Evolutionary conservation across 2,329 filamentous ascomycete species (phyloP).

Genomic region (Tolypocladium amazonense): DNA sequence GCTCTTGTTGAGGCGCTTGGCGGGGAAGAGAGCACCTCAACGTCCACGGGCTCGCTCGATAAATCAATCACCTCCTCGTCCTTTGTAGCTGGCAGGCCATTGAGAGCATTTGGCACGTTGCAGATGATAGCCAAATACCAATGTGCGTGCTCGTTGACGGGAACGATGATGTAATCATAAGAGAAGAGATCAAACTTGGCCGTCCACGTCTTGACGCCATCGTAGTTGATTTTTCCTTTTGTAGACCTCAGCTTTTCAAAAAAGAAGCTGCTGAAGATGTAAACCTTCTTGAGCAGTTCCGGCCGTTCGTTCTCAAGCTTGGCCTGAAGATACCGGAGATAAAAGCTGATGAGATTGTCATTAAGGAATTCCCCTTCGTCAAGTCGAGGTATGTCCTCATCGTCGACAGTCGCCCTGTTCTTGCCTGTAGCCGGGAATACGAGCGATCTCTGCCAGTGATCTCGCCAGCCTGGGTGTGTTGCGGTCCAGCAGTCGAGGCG

Average conservation of each 20-base stretch:
- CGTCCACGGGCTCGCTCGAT: background rate
- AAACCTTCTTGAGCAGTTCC: constrained; percentile 52
- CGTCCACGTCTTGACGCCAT: constrained; percentile 81
- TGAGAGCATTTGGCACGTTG: constrained; percentile 60
- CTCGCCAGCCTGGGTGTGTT: constrained; percentile 38
- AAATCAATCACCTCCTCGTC: constrained; percentile 4
- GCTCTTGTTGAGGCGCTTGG: constrained; percentile 1
- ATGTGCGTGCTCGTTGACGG: constrained; percentile 77
- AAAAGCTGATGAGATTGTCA: constrained; percentile 86
- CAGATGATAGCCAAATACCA: constrained; percentile 97
- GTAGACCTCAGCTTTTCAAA: constrained; percentile 63
- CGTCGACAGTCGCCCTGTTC: constrained; percentile 55
- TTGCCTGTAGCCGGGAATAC: constrained; percentile 49
- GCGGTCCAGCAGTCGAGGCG: constrained; percentile 35
- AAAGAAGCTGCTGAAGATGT: constrained; percentile 92
- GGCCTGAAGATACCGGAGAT: constrained; percentile 63
- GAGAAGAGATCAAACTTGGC: constrained; percentile 72
- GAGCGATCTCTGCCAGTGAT: constrained; percentile 46
- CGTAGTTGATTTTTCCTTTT: constrained; percentile 64
- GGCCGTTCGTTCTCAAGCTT: constrained; percentile 43
- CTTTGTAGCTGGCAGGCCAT: constrained; percentile 6
- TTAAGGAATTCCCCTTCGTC: constrained; percentile 83
- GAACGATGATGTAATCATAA: constrained; percentile 83
- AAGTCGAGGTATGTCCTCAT: constrained; percentile 63
- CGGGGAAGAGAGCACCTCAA: background rate